Evolutionary conservation across 2,329 filamentous ascomycete genomes (phyloP).

Genomic region (Curvularia eragrostidis): DNA sequence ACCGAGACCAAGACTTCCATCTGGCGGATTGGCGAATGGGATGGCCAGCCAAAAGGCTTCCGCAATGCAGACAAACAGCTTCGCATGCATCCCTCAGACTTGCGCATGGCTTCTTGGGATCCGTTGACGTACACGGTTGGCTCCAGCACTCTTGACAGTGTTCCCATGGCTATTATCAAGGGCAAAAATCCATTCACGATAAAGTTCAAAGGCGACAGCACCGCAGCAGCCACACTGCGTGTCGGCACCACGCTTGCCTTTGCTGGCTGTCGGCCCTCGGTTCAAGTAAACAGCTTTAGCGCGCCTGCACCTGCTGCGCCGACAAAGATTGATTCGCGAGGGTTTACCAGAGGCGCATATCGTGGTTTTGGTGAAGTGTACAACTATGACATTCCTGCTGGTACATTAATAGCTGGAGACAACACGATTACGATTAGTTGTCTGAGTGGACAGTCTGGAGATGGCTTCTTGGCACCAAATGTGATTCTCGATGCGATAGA

Average conservation of each 20-base stretch:
- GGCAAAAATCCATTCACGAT: slow-evolving; percentile 67
- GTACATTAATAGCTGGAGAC: slow-evolving; percentile 63
- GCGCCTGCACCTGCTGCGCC: slow-evolving; percentile 61
- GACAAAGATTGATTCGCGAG: slow-evolving; percentile 68
- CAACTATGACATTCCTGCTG: slow-evolving; percentile 65
- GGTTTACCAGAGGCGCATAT: slow-evolving; percentile 70
- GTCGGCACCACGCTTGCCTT: slow-evolving; percentile 71
- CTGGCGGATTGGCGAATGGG: slow-evolving; percentile 70
- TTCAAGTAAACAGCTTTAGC: slow-evolving; percentile 63
- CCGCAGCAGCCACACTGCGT: slow-evolving; percentile 64
- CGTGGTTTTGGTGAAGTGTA: slow-evolving; percentile 70
- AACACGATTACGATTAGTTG: slow-evolving; percentile 69
- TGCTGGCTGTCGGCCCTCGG: slow-evolving; percentile 64
- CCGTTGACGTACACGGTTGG: slow-evolving; percentile 68
- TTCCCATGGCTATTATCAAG: slow-evolving; percentile 73
- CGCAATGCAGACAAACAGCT: slow-evolving; percentile 71
- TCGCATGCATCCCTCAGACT: slow-evolving; percentile 72
- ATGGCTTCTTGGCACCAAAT: slow-evolving; percentile 65
- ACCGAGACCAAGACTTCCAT: slow-evolving; percentile 60
- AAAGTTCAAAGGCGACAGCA: slow-evolving; percentile 62
- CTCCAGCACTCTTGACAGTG: slow-evolving; percentile 58
- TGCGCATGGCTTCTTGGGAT: slow-evolving; percentile 67
- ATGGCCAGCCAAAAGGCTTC: slow-evolving; percentile 66
- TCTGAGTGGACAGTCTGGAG: slow-evolving; percentile 65
- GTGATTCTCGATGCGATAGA: slow-evolving; percentile 49